Evolutionary conservation across 257 asterid species (phyloP), one percentile per base, ranked within the genome.

Genomic region (Solanum habrochaites): DNA sequence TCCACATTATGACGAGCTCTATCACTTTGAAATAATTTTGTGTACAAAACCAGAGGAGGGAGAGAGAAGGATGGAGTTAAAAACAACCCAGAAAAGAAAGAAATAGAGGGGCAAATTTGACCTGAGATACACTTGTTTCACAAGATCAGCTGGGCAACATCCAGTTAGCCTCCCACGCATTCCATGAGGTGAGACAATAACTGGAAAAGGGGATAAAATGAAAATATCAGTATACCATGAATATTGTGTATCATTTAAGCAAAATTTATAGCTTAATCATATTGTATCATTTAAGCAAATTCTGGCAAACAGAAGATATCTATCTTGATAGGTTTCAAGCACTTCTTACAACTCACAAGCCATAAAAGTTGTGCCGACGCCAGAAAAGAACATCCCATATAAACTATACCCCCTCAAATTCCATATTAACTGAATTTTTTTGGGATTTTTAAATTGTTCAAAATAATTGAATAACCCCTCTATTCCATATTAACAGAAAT

Each of bases 141-240:
- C 99, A 83, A 97, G 97, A 92, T 97, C 99, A 58, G 94, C 94
- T 62, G 99, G 98, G 89, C 98, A 96, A 86, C 93, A 91, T 87
- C 99, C 99, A 35, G 94, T 93, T 85, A 97, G 99, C 90, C 92
- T 95, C 91, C 99, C 99, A 86, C 93, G 95, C 98, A 97, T 97
- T 85, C 99, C 99, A 88, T 95, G 98, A 89, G 99, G 99, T 52
- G 99, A 95, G 87, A 94, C 97, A 90, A 97, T 89, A 86, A 96
- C 99, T 97, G 93, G 90, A 92, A 88, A 89, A 88, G 83, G 39
- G 86, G 12, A 75, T 32, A 40, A 85, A 85, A 87, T 16, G 27
- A 80, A 47, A 78, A 42, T 88, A 74, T 39, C 45, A 72, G 67
- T 66, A 85, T 52, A 75, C 83, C 60, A 42, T 73, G 52, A 73